These are phyloP conservation scores for Sporothrix humicola DNA, from an alignment of 2,329 filamentous ascomycete genomes.

Conservation along the genomic window DNA sequence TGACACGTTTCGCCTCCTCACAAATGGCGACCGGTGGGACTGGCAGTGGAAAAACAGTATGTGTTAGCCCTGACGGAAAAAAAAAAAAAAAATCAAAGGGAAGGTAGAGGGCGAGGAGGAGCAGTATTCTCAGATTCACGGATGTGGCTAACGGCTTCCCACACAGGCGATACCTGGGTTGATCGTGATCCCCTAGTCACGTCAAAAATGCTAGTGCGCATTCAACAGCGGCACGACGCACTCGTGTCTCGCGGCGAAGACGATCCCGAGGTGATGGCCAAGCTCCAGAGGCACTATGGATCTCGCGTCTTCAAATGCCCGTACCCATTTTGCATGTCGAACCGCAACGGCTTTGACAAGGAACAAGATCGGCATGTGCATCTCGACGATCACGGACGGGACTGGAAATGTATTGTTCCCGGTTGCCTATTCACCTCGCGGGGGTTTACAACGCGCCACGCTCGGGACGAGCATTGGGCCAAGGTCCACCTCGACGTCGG, in stretches of 20 bases:
- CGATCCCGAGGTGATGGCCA: conserved; percentile 5
- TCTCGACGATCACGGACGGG: not conserved
- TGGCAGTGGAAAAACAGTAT: conserved; percentile 10
- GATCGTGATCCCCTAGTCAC: conserved; percentile 13
- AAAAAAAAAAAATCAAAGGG: not conserved
- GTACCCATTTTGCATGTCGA: conserved; percentile 16
- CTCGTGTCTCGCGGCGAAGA: not conserved
- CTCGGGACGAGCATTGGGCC: conserved; percentile 7
- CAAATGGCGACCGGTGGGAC: not conserved
- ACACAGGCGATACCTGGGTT: conserved; percentile 12
- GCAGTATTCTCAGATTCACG: conserved; percentile 12
- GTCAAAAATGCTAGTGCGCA: conserved; percentile 4
- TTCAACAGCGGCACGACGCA: not conserved
- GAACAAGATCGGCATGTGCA: not conserved
- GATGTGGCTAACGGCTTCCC: conserved; percentile 15
- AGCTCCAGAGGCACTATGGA: conserved; percentile 7
- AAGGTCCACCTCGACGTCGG: conserved; percentile 9
- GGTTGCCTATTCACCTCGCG: not conserved
- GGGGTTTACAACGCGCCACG: not conserved
- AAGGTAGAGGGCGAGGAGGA: conserved; percentile 9
- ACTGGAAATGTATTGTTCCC: conserved; percentile 8
- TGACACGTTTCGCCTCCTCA: conserved; percentile 9
- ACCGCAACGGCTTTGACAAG: not conserved
- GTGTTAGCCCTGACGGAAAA: not conserved
- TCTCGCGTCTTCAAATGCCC: conserved; percentile 14